Conservation (phyloP, 2,329 filamentous ascomycete genomes). For the Pyrenochaeta sp. region DNA sequence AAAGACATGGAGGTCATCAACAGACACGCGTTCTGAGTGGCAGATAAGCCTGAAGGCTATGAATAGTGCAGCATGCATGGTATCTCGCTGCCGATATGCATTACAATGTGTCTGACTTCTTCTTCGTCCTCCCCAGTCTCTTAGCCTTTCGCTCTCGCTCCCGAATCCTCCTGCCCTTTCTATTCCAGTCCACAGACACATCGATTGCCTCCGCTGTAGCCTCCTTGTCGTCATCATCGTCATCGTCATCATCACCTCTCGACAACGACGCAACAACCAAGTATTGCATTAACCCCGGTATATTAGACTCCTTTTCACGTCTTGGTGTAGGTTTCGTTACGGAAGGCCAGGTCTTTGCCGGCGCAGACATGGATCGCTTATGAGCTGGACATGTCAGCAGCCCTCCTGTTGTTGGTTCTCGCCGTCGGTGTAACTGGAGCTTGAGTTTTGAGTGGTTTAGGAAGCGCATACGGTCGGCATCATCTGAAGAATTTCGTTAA, state of each 20-base stretch:
- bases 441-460: neutral
- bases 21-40: too few species aligned
- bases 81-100: neutral
- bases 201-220: neutral
- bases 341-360: conserved; percentile 4
- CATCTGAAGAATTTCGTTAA: conserved; percentile 15
- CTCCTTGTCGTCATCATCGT: neutral
- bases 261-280: conserved; percentile 13
- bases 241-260: conserved; percentile 5
- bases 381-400: conserved; percentile 1
- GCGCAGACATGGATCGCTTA: conserved; percentile 2
- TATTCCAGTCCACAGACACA: neutral
- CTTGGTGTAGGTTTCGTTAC: neutral
- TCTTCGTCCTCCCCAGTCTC: neutral
- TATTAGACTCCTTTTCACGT: neutral
- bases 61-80: neutral
- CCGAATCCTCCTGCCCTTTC: conserved; percentile 4
- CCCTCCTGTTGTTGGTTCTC: conserved; percentile 8
- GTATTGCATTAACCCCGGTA: conserved; percentile 5
- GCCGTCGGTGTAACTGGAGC: conserved; percentile 5
- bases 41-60: neutral
- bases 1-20: too few species aligned
- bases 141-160: conserved; percentile 8
- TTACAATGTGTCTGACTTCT: conserved; percentile 3
- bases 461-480: conserved; percentile 2